Evolutionary conservation across 202 grass and related monocot genomes (phyloP), one percentile per base, ranked within the genome.

Genomic region (Cymbopogon flexuosus): DNA sequence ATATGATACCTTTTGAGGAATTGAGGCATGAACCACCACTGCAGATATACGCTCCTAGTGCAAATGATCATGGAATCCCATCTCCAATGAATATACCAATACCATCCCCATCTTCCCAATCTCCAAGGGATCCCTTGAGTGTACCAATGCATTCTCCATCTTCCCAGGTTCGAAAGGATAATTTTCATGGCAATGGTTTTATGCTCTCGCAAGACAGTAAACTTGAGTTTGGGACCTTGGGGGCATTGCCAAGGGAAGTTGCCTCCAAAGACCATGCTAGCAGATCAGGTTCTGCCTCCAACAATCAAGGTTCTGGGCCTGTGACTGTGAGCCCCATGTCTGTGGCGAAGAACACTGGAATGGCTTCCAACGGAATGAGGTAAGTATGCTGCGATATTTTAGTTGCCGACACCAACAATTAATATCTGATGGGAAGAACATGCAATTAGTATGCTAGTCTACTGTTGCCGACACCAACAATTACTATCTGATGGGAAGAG

Each of bases 211-310:
- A 82, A 72, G 83, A 84, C 31, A 84, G 76, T 45, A 86, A 92
- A 87, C 78, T 86, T 59, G 89, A 92, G 66, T 97, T 94, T 67
- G 94, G 91, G 58, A 83, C 77, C 24, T 76, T 90, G 66, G 84
- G 91, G 43, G 54, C 89, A 33, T 81, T 81, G 46, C 57, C 88
- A 49, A 43, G 74, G 34, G 81, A 87, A 70, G 81, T 52, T 78
- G 47, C 73, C 27, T 52, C 73, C 35, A 82, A 76, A 61, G 84
- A 81, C 49, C 76, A 29, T 58, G 65, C 65, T 76, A 72, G 22
- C 62, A 88, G 45, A 77, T 54, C 74, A 54, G 86, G 81, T 61
- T 81, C 71, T 66, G 63, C 31, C 34, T 40, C 76, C 33, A 65
- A 74, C 16, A 40, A 80, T 75, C 75, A 82, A 56, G 35, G 21